Conservation (phyloP, 1,139 yeast species). For the Geotrichum australiense region DNA sequence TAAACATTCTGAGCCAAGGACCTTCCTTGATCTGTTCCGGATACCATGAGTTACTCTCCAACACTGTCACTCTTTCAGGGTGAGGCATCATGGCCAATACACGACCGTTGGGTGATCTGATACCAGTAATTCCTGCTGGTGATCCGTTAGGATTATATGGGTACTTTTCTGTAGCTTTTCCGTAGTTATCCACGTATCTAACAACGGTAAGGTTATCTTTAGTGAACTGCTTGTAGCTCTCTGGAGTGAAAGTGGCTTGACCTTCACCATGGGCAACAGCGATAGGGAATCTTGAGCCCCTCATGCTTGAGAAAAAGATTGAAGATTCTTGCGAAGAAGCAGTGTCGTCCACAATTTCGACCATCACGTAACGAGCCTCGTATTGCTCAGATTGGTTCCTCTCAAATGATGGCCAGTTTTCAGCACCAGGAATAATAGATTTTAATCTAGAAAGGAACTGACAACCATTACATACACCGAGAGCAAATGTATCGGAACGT, state of each 20-base stretch:
- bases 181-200: conserved; percentile 86
- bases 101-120: conserved; percentile 83
- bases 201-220: conserved; percentile 52
- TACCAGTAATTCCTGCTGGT: conserved; percentile 88
- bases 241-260: conserved; percentile 60
- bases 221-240: conserved; percentile 41
- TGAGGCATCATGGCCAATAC: conserved; percentile 99
- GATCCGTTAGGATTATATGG: conserved; percentile 98
- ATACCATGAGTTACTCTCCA: conserved; percentile 87
- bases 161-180: conserved; percentile 68
- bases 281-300: conserved; percentile 85
- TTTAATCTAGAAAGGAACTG: conserved; percentile 89
- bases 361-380: conserved; percentile 92
- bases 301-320: conserved; percentile 83
- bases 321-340: conserved; percentile 40
- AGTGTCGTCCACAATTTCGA: conserved; percentile 59
- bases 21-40: conserved; percentile 51
- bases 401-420: conserved; percentile 94
- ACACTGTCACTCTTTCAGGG: conserved; percentile 90
- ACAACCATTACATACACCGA: conserved; percentile 99
- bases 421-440: conserved; percentile 88
- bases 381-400: conserved; percentile 90
- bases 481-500: conserved; percentile 90
- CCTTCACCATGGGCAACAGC: conserved; percentile 99
- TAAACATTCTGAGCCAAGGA: conserved; percentile 93